A percentile compares a stretch with the other conserved stretches of the same genome.
Conservation (phyloP, 1,139 yeast genomes). For the Nematodospora anomalae region DNA sequence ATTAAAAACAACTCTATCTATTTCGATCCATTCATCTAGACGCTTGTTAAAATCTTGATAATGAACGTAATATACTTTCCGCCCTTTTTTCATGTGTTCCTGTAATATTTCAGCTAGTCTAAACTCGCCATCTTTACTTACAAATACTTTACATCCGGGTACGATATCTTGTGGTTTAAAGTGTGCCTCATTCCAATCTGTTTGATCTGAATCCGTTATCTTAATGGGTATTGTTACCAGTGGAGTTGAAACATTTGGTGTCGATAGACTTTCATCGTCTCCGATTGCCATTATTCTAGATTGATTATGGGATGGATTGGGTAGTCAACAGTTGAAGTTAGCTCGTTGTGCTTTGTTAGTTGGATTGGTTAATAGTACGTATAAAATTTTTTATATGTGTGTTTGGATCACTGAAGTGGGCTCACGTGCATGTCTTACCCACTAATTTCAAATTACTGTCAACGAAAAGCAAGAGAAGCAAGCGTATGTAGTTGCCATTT, state of each 20-base stretch:
- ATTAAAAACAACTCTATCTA: slow-evolving; percentile 66
- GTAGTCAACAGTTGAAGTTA: too few relatives aligned
- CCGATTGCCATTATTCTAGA: slow-evolving; percentile 6
- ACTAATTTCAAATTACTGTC: too few relatives aligned
- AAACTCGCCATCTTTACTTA: slow-evolving; percentile 74
- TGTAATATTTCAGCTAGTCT: slow-evolving; percentile 86
- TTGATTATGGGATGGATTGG: not conserved
- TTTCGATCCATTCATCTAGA: slow-evolving; percentile 88
- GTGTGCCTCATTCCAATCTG: slow-evolving; percentile 12
- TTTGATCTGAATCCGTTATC: slow-evolving; percentile 6
- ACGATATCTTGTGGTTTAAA: slow-evolving; percentile 50
- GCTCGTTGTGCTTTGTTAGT: too few relatives aligned
- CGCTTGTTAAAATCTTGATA: slow-evolving; percentile 87
- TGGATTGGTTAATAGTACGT: too few relatives aligned
- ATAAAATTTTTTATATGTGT: too few relatives aligned
- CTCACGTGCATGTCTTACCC: too few relatives aligned
- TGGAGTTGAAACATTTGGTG: slow-evolving; percentile 10
- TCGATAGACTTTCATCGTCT: slow-evolving; percentile 1
- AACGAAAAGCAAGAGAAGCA: too few relatives aligned
- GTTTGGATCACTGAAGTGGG: too few relatives aligned
- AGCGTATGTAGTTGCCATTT: too few relatives aligned
- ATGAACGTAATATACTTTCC: slow-evolving; percentile 85
- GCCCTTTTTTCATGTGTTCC: slow-evolving; percentile 71
- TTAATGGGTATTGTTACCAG: slow-evolving; percentile 5
- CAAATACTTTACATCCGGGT: slow-evolving; percentile 80